Conservation (phyloP, 75 land plant species). For the Pinus albicaulis region DNA sequence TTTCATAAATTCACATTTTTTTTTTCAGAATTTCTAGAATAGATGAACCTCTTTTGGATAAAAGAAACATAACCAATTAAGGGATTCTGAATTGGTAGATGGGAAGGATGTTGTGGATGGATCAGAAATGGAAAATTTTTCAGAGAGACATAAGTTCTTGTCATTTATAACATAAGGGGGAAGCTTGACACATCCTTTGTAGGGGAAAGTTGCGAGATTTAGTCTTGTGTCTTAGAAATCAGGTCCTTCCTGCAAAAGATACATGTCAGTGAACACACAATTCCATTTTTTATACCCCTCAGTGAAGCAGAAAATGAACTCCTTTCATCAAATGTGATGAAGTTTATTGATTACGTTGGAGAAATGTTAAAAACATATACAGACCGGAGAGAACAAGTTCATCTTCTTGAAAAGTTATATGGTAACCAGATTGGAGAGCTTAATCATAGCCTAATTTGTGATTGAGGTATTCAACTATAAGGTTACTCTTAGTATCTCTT, state of each 20-base stretch:
- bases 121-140: constrained; percentile 11
- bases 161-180: constrained; percentile 75
- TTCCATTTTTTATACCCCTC: constrained; percentile 83
- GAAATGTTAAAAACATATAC: constrained; percentile 85
- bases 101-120: constrained; percentile 7
- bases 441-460: too few relatives aligned
- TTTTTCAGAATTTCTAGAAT: constrained; percentile 64
- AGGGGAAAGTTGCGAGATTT: constrained; percentile 83
- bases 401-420: too few relatives aligned
- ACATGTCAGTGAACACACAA: constrained; percentile 71
- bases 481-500: too few relatives aligned
- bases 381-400: constrained; percentile 95
- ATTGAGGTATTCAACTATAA: too few relatives aligned
- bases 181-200: too few relatives aligned
- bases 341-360: constrained; percentile 83
- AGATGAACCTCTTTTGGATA: constrained; percentile 60
- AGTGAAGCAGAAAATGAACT: constrained; percentile 72
- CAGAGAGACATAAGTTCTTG: constrained; percentile 10
- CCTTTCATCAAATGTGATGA: constrained; percentile 81
- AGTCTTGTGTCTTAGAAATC: constrained; percentile 78
- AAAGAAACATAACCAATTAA: constrained; percentile 19
- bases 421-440: too few relatives aligned
- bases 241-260: constrained; percentile 80
- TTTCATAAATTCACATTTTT: constrained; percentile 81
- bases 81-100: constrained; percentile 14